phyloP scores from a whole-genome alignment of 2,329 filamentous ascomycete species.

The Fusarium sp. region DNA sequence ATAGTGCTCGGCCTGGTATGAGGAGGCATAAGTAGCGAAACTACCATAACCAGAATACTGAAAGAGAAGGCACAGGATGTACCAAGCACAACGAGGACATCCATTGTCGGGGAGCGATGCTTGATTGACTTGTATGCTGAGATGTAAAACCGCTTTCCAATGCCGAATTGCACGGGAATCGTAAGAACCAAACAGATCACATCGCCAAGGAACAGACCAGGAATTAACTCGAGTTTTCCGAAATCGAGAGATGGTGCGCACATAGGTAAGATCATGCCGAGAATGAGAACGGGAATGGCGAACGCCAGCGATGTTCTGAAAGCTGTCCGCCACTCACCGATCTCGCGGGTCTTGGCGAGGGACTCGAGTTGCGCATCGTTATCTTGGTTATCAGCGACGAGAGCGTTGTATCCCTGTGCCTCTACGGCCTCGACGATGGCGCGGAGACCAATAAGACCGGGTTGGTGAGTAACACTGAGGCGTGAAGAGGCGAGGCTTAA shows the following conservation, averaged over 20 bases:
- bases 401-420: conserved; percentile 84
- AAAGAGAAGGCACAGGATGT: conserved; percentile 98
- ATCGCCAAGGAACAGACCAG: conserved; percentile 89
- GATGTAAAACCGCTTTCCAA: conserved; percentile 92
- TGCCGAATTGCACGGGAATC: conserved; percentile 94
- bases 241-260: conserved; percentile 80
- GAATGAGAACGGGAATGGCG: conserved; percentile 88
- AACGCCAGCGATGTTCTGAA: conserved; percentile 84
- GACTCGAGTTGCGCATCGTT: conserved; percentile 98
- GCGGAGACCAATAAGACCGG: conserved; percentile 80
- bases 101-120: conserved; percentile 95
- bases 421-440: conserved; percentile 87
- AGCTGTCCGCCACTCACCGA: conserved; percentile 88
- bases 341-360: conserved; percentile 94
- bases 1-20: conserved; percentile 87
- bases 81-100: conserved; percentile 92
- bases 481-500: conserved; percentile 81
- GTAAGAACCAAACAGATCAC: conserved; percentile 86
- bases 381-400: conserved; percentile 91
- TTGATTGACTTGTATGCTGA: conserved; percentile 94
- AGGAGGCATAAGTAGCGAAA: conserved; percentile 80
- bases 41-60: conserved; percentile 86
- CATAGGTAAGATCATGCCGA: conserved; percentile 97
- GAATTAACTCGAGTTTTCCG: conserved; percentile 73
- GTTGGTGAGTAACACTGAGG: conserved; percentile 78